Evolutionary conservation across 2,329 filamentous ascomycete genomes (phyloP).

Genomic region (Fusarium nematophilum): DNA sequence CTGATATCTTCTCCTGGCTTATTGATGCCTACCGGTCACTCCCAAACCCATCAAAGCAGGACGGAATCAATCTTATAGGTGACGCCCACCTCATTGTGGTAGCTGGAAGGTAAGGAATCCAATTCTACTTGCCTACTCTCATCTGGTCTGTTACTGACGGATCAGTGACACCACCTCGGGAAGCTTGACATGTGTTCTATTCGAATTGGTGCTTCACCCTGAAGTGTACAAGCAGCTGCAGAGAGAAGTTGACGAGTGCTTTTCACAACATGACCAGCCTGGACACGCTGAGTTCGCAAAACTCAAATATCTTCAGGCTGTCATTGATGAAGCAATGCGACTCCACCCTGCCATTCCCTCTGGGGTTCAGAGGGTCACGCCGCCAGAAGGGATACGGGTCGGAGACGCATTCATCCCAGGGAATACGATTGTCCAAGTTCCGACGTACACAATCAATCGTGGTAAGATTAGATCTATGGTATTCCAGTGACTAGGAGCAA

Average conservation of each 20-base stretch:
- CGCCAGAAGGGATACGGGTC: constrained; percentile 4
- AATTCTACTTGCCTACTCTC: too few relatives aligned
- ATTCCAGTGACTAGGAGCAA: background rate
- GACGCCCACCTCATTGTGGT: too few relatives aligned
- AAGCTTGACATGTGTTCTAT: constrained; percentile 11
- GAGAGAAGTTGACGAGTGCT: constrained; percentile 25
- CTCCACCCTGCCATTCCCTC: constrained; percentile 23
- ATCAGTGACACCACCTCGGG: constrained; percentile 31
- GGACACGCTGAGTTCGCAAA: constrained; percentile 5
- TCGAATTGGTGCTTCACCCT: constrained; percentile 4
- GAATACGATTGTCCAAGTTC: background rate
- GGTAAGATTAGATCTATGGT: background rate
- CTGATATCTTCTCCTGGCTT: constrained; percentile 15
- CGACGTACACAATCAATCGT: constrained; percentile 20
- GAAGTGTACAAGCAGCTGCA: background rate
- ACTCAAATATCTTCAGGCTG: constrained; percentile 29
- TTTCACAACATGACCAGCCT: background rate
- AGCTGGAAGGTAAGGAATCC: too few relatives aligned
- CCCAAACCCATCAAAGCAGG: background rate
- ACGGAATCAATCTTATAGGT: background rate
- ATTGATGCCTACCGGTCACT: constrained; percentile 8
- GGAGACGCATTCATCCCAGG: constrained; percentile 13
- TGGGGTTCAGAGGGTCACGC: constrained; percentile 13
- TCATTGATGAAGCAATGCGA: constrained; percentile 33
- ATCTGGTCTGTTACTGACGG: background rate